Percentiles rank a stretch among this genome's conserved stretches.
These are phyloP conservation scores for Elasticomyces elasticus DNA, from an alignment of 495 filamentous ascomycete species.

Conservation along the genomic window DNA sequence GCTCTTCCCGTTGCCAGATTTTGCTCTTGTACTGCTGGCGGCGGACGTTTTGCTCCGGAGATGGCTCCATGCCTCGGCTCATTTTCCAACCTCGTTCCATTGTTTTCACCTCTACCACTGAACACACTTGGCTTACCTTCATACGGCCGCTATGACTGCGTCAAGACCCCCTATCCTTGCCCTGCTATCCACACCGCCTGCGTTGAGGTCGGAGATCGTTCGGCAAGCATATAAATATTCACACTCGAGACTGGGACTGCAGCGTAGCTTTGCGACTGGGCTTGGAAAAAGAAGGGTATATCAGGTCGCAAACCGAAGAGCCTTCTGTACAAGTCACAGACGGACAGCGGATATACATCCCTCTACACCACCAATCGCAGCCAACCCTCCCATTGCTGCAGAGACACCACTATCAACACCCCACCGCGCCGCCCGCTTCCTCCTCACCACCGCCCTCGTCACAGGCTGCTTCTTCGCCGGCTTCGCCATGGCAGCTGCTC, in stretches of 20 bases:
- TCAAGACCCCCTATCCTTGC: background rate
- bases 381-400: too few relatives aligned
- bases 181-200: conserved; percentile 9
- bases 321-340: background rate
- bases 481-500: conserved; percentile 44
- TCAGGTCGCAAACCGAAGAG: background rate
- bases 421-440: conserved; percentile 7
- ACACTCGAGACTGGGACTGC: background rate
- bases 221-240: conserved; percentile 2
- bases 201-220: conserved; percentile 15
- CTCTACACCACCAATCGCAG: background rate
- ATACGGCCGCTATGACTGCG: conserved; percentile 1
- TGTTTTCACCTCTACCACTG: background rate
- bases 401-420: conserved; percentile 3
- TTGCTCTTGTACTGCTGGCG: too few relatives aligned
- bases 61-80: too few relatives aligned
- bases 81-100: background rate
- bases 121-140: background rate
- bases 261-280: conserved; percentile 1
- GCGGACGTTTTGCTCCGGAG: too few relatives aligned
- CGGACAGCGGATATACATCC: background rate
- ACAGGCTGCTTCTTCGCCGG: conserved; percentile 41
- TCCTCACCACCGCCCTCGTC: conserved; percentile 22
- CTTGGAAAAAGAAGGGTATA: background rate
- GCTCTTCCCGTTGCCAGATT: too few relatives aligned